Base-by-base conservation (phyloP, 2,329 filamentous ascomycete species). In the Sarocladiaceae sp. region DNA sequence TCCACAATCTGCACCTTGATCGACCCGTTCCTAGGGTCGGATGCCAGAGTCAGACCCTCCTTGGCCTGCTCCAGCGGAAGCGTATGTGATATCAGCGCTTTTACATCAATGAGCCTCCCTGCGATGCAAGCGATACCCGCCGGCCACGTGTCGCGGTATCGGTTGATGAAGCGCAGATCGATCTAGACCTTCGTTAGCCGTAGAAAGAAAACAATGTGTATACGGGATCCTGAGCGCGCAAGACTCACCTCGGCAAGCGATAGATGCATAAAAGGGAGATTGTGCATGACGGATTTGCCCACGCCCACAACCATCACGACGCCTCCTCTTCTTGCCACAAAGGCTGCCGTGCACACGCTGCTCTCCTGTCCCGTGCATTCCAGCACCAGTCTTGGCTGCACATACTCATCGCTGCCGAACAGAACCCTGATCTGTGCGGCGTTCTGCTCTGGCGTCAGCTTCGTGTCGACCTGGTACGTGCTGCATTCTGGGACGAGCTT, bases 101-200 rank as follows among this genome's bases (percentile, higher is more conserved):
- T 80, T 16, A 83, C 63, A 54, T 84, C 72, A 7, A 86, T 56
- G 1, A 84, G 68, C 0, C 74, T 74, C 3, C 78, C 76, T 32
- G 68, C 70, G 21, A 86, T 55, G 39, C 75, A 77, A 6, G 74
- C 68, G 26, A 86, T 81, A 0, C 78, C 82, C 0, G 75, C 72
- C 0, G 82, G 81, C 82, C 82, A 86, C 0, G 81, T 85, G 54
- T 85, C 80, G 32, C 73, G 69, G 56, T 85, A 86, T 6, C 82
- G 70, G 58, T 86, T 85, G 56, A 85, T 85, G 62, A 86, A 86
- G 29, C 74, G 76, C 20, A 86, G 65, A 51, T 84, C 71, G 50
- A 85, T 83, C 75, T 80, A 15, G 9, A 20, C n/a, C n/a, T n/a
- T n/a, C 57, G 26, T 50, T 53, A 2, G 55, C 51, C 9, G 33